phyloP scores from a whole-genome alignment of 805 yeast genomes.

The Brettanomyces nanus region DNA sequence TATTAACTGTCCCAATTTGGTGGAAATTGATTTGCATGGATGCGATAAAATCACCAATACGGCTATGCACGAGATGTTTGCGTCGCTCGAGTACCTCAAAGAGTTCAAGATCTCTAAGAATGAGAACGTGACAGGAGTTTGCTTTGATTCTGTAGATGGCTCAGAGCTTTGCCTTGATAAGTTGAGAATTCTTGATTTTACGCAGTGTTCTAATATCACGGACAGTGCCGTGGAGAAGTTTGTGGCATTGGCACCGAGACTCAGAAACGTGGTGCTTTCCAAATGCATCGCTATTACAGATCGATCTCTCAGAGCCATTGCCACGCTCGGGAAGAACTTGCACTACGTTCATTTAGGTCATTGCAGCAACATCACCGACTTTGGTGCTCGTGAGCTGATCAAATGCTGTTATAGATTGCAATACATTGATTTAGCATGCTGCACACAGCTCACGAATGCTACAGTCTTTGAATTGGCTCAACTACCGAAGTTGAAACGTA shows the following conservation, averaged over 20 bases:
- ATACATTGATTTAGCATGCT: constrained; percentile 92
- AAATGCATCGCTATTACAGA: constrained; percentile 87
- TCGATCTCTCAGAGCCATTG: constrained; percentile 60
- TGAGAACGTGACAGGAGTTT: constrained; percentile 55
- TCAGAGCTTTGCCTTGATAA: constrained; percentile 41
- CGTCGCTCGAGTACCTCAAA: constrained; percentile 60
- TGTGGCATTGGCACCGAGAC: constrained; percentile 70
- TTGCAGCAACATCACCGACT: constrained; percentile 83
- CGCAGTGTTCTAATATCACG: constrained; percentile 73
- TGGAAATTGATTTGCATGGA: constrained; percentile 83
- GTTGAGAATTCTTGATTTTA: constrained; percentile 74
- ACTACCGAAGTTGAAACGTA: constrained; percentile 74
- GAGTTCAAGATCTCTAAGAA: constrained; percentile 80
- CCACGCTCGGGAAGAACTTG: constrained; percentile 67
- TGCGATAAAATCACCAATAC: constrained; percentile 66
- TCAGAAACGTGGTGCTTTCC: constrained; percentile 81
- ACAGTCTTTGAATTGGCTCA: constrained; percentile 70
- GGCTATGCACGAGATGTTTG: constrained; percentile 50
- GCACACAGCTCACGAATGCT: constrained; percentile 79
- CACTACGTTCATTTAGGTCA: constrained; percentile 93
- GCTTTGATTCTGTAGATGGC: constrained; percentile 35
- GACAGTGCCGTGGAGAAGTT: constrained; percentile 71
- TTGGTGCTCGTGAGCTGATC: constrained; percentile 70
- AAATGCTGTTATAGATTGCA: constrained; percentile 77
- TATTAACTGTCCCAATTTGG: constrained; percentile 66